These are phyloP conservation scores for Limonomyces culmigenus DNA, from an alignment of 1,284 basidiomycete genomes.

Conservation along the genomic window DNA sequence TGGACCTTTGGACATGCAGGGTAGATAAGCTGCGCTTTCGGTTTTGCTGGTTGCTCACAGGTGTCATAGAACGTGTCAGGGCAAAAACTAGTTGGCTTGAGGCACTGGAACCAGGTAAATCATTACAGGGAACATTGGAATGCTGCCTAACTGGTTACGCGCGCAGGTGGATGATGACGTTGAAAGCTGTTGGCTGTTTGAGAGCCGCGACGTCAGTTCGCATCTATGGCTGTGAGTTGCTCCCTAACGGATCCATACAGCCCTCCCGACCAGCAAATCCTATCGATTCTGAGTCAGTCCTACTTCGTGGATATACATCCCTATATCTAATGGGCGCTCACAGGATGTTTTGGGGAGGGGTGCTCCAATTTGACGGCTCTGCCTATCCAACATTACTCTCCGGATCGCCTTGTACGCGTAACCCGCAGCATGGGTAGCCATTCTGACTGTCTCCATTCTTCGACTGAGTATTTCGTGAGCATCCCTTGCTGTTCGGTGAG, in stretches of 20 bases:
- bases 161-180: constrained; percentile 94
- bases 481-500: constrained; percentile 2
- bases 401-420: constrained; percentile 87
- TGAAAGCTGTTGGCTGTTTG: constrained; percentile 92
- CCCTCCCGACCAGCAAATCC: constrained; percentile 82
- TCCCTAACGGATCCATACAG: constrained; percentile 22
- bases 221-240: background rate
- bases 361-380: constrained; percentile 3
- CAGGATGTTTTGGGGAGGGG: constrained; percentile 82
- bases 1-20: constrained; percentile 95
- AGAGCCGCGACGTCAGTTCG: constrained; percentile 68
- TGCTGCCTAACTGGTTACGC: no score
- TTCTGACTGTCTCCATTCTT: constrained; percentile 77
- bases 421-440: constrained; percentile 71
- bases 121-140: no score
- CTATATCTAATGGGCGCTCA: constrained; percentile 5
- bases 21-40: constrained; percentile 24
- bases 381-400: constrained; percentile 5
- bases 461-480: constrained; percentile 76
- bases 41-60: constrained; percentile 2
- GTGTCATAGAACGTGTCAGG: constrained; percentile 74
- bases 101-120: constrained; percentile 98
- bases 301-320: constrained; percentile 5
- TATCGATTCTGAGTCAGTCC: constrained; percentile 68
- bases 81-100: constrained; percentile 74